Evolutionary conservation across 495 filamentous ascomycete species (phyloP).

Genomic region (Hypoxylon lienhwacheense): DNA sequence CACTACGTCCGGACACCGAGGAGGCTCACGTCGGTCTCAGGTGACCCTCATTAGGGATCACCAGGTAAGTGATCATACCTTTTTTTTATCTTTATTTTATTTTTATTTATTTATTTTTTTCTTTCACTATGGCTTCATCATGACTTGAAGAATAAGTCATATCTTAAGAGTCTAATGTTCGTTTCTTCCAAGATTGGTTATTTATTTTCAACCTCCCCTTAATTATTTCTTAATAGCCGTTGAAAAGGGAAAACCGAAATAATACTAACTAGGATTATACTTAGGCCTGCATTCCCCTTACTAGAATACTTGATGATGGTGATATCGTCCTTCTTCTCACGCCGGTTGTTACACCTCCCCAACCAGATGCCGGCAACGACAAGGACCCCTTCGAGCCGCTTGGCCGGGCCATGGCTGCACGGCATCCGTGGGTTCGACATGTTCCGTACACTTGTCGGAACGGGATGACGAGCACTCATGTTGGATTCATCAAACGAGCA

Average conservation of each 20-base stretch:
- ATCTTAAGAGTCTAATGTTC: not conserved
- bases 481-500: conserved; percentile 60
- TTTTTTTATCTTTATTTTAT: too few relatives aligned
- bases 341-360: conserved; percentile 55
- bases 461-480: conserved; percentile 61
- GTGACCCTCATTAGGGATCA: conserved; percentile 34
- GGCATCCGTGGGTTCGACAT: conserved; percentile 60
- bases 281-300: conserved; percentile 47
- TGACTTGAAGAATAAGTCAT: not conserved
- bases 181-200: too few relatives aligned
- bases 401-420: conserved; percentile 55
- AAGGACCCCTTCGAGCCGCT: conserved; percentile 64
- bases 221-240: not conserved
- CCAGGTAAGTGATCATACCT: conserved; percentile 26
- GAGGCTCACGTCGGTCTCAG: conserved; percentile 36
- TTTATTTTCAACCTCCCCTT: conserved; percentile 7
- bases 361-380: conserved; percentile 34
- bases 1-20: conserved; percentile 33
- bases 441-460: conserved; percentile 60
- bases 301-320: conserved; percentile 44
- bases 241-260: too few relatives aligned
- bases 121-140: not conserved
- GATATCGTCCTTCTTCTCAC: conserved; percentile 63
- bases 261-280: conserved; percentile 20
- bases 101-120: too few relatives aligned